Evolutionary conservation across 176 grass and related monocot genomes (phyloP), one percentile per base, ranked within the genome.

Genomic region (Aegilops bicornis): DNA sequence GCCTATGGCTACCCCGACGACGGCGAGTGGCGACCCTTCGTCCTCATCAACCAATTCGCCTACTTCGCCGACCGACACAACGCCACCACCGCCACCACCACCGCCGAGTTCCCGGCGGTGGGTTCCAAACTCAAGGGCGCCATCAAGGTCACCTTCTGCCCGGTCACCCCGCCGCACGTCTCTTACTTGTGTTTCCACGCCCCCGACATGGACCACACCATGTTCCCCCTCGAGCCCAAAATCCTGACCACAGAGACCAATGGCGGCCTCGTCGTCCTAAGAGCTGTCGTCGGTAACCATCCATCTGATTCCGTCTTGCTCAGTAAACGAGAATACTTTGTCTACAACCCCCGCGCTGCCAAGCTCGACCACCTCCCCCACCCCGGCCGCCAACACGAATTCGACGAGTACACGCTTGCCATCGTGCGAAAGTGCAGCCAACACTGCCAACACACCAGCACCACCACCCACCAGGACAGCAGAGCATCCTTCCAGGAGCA

Each of bases 131-230:
- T 73, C 22, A 37, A 45, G 27, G 39, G 65, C 16, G 3, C 19
- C 20, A 71, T 82, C 79, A 30, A 50, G 79, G 79, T 69, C 11
- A 69, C 64, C 43, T 48, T 82, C 19, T 82, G 40, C 64, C 17
- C 48, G 19, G 64, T 31, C 12, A 3, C 39, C 42, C 79, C 43
- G 19, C 47, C 64, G 3, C 43, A 0, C 11, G 39, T 73, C 39
- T 73, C 70, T 16, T 47, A 25, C 70, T 8, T 73, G 37, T 16
- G 39, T 40, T 24, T 73, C 70, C n/a, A 73, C 5, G 39, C 39
- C 70, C 0, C n/a, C n/a, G 39, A 22, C 39, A 25, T 45, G 12
- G 39, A 73, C 39, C 12, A 2, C 5, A 15, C 36, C 39, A 12
- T 3, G n/a, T 25, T 82, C 43, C 10, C 64, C 10, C 0, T 35